Conservation (phyloP, 2,329 filamentous ascomycete species). For the Penicillium capsulatum region DNA sequence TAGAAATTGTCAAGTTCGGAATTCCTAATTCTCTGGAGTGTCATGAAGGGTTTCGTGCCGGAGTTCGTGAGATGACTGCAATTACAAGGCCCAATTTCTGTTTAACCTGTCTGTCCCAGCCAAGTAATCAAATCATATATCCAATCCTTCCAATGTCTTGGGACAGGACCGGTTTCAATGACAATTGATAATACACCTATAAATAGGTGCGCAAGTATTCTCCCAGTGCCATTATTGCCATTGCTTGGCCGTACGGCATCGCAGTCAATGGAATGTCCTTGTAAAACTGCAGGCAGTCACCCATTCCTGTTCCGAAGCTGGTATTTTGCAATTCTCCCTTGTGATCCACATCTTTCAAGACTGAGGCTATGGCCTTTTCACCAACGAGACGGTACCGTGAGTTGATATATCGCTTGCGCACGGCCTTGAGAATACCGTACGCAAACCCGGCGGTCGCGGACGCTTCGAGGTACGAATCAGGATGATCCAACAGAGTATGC, state of each 20-base stretch:
- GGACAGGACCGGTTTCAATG: too few relatives aligned
- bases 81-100: too few relatives aligned
- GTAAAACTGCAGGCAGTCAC: constrained; percentile 68
- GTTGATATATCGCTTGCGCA: constrained; percentile 65
- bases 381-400: constrained; percentile 59
- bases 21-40: too few relatives aligned
- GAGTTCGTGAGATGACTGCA: too few relatives aligned
- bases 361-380: constrained; percentile 62
- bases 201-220: constrained; percentile 64
- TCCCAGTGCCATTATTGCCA: constrained; percentile 77
- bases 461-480: constrained; percentile 70
- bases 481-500: constrained; percentile 68
- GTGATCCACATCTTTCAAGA: constrained; percentile 61
- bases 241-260: constrained; percentile 81
- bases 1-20: too few relatives aligned
- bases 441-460: constrained; percentile 78
- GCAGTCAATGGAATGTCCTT: constrained; percentile 70
- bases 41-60: too few relatives aligned
- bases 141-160: too few relatives aligned
- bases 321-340: constrained; percentile 69
- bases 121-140: too few relatives aligned
- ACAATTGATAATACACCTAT: too few relatives aligned
- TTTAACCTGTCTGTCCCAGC: too few relatives aligned
- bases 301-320: constrained; percentile 77
- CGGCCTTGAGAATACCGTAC: constrained; percentile 71